Conservation (phyloP, 148 eudicot species). For the Amaranthus palmeri region DNA sequence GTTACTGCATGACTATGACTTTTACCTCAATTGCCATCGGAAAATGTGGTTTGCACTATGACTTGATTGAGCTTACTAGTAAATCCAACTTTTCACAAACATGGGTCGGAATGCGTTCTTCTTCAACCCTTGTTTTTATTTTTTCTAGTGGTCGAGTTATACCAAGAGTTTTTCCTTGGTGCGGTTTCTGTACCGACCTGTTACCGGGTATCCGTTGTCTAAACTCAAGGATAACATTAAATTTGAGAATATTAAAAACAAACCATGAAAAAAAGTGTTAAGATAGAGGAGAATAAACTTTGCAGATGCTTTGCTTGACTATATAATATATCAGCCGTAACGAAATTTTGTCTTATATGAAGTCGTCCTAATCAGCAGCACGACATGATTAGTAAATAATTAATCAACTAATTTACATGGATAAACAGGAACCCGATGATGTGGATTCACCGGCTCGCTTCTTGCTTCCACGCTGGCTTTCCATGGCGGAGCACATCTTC, state of each 20-base stretch:
- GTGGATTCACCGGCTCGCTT: slow-evolving; percentile 22
- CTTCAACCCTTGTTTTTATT: background rate
- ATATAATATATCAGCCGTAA: background rate
- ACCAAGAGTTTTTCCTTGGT: background rate
- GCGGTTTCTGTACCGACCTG: background rate
- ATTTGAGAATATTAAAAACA: too few species aligned
- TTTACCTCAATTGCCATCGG: too few species aligned
- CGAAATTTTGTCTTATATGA: background rate
- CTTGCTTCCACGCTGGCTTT: slow-evolving; percentile 10
- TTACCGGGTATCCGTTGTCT: too few species aligned
- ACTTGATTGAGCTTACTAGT: background rate
- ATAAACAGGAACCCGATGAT: slow-evolving; percentile 34
- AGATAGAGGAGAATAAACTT: too few species aligned
- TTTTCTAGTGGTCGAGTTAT: background rate
- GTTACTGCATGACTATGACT: too few species aligned
- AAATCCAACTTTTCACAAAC: background rate
- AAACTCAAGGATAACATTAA: too few species aligned
- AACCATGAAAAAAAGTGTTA: too few species aligned
- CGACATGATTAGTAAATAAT: background rate
- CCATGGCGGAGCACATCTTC: slow-evolving; percentile 14
- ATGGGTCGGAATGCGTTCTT: background rate
- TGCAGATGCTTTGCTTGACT: background rate
- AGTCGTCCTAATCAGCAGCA: slow-evolving; percentile 8
- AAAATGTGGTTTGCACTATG: background rate
- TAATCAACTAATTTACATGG: slow-evolving; percentile 5